A percentile compares a stretch with the other conserved stretches of the same genome.
These are phyloP conservation scores for Microcyclospora tardicrescens DNA, from an alignment of 2,329 filamentous ascomycete genomes.

Conservation along the genomic window DNA sequence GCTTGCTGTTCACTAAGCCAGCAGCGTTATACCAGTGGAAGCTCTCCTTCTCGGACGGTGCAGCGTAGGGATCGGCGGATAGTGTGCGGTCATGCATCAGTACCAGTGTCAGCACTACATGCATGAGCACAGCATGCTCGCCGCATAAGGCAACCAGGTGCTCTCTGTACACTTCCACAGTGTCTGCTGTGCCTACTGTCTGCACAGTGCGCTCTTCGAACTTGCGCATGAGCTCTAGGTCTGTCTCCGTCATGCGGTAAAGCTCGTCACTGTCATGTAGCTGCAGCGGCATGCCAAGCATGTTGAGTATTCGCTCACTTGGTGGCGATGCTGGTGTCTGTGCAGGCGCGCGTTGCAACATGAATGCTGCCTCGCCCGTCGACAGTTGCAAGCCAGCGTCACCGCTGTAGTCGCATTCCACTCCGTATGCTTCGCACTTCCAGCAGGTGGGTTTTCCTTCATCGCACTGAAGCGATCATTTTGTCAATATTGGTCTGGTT, in stretches of 20 bases:
- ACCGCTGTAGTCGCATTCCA: constrained; percentile 36
- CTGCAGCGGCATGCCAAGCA: constrained; percentile 1
- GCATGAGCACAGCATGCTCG: constrained; percentile 29
- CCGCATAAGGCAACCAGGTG: constrained; percentile 5
- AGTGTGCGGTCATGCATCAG: constrained; percentile 41
- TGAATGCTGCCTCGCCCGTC: constrained; percentile 12
- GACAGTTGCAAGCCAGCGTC: constrained; percentile 10
- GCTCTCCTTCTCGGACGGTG: constrained; percentile 23
- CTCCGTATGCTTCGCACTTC: constrained; percentile 33
- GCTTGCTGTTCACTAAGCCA: constrained; percentile 34
- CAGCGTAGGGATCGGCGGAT: constrained; percentile 7
- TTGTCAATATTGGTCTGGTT: neutral
- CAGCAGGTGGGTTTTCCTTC: constrained; percentile 38
- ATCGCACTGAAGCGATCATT: constrained; percentile 34
- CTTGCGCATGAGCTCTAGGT: constrained; percentile 12
- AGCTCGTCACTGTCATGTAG: constrained; percentile 5
- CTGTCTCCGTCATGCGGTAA: constrained; percentile 4
- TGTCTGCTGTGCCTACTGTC: constrained; percentile 14
- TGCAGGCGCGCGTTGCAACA: neutral
- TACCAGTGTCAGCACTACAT: constrained; percentile 40
- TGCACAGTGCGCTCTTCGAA: constrained; percentile 15
- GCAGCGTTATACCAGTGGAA: constrained; percentile 39
- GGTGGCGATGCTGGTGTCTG: constrained; percentile 3
- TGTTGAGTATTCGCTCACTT: constrained; percentile 1
- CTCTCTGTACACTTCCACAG: constrained; percentile 11